Evolutionary conservation across 1,284 basidiomycete species (phyloP).

Genomic region (Melampsora larici-populina): DNA sequence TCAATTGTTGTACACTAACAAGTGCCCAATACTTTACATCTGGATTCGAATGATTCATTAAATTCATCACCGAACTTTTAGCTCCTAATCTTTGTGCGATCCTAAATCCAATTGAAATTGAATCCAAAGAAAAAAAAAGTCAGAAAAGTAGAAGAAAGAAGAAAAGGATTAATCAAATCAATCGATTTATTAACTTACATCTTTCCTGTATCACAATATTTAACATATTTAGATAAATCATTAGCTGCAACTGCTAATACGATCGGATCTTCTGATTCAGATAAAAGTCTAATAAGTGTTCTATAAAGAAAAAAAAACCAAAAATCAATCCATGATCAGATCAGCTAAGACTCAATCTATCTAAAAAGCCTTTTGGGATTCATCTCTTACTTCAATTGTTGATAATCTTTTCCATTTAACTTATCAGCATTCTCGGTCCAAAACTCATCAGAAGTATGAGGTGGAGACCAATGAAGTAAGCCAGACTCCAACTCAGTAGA

Average conservation of each 20-base stretch:
- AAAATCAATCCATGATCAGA: neutral
- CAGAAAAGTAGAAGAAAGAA: neutral
- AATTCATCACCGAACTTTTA: conserved; percentile 86
- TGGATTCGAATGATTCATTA: conserved; percentile 82
- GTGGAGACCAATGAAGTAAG: conserved; percentile 88
- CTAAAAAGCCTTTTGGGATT: neutral
- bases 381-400: conserved; percentile 34
- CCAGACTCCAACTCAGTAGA: conserved; percentile 83
- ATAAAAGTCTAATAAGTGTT: conserved; percentile 22
- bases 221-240: conserved; percentile 90
- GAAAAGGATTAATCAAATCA: conserved; percentile 25
- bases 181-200: conserved; percentile 62
- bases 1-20: conserved; percentile 62
- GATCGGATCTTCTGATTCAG: conserved; percentile 60
- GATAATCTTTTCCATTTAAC: conserved; percentile 54
- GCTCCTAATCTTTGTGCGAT: conserved; percentile 76
- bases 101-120: too few relatives aligned
- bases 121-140: neutral
- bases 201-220: conserved; percentile 81
- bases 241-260: conserved; percentile 84
- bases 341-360: neutral
- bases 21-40: conserved; percentile 90
- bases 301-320: neutral
- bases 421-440: conserved; percentile 91
- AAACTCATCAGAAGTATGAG: conserved; percentile 92